A percentile compares a stretch with the other conserved stretches of the same genome.
These are phyloP conservation scores for Cladophialophora exuberans DNA, from an alignment of 2,329 filamentous ascomycete genomes.

Conservation along the genomic window DNA sequence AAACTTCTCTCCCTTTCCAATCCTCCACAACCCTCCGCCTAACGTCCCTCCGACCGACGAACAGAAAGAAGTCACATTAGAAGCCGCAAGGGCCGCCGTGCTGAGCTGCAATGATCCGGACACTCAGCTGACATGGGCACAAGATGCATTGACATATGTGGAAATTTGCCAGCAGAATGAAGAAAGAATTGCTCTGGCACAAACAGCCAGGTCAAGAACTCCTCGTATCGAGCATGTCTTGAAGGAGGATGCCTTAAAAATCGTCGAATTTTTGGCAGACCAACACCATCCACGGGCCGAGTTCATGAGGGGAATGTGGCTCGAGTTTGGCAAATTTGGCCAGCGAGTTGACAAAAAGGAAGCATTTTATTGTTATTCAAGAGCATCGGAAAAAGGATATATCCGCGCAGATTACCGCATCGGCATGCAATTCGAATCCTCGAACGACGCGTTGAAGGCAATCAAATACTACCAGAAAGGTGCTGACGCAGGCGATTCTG, in stretches of 20 bases:
- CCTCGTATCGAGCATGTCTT: slow-evolving; percentile 88
- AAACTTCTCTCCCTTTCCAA: slow-evolving; percentile 89
- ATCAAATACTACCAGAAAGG: slow-evolving; percentile 88
- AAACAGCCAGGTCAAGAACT: slow-evolving; percentile 70
- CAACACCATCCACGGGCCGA: slow-evolving; percentile 92
- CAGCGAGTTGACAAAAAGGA: slow-evolving; percentile 90
- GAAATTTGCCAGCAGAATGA: slow-evolving; percentile 81
- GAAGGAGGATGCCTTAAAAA: slow-evolving; percentile 84
- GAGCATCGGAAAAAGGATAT: slow-evolving; percentile 78
- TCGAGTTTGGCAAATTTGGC: slow-evolving; percentile 96
- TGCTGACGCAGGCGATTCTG: slow-evolving; percentile 79
- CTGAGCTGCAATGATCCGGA: slow-evolving; percentile 92
- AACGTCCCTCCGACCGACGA: slow-evolving; percentile 94
- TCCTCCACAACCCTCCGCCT: slow-evolving; percentile 74
- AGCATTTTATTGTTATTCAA: slow-evolving; percentile 82
- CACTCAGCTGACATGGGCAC: slow-evolving; percentile 96
- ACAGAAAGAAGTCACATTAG: slow-evolving; percentile 87
- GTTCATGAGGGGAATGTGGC: slow-evolving; percentile 94
- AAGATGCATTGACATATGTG: slow-evolving; percentile 86
- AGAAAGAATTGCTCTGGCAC: slow-evolving; percentile 63
- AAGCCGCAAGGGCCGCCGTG: slow-evolving; percentile 79
- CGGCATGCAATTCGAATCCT: slow-evolving; percentile 97
- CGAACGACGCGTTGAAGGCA: slow-evolving; percentile 88
- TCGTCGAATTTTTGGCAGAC: slow-evolving; percentile 84
- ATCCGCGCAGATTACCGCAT: slow-evolving; percentile 92